Base-by-base conservation (phyloP, 1,284 basidiomycete genomes). In the Tylopilus orsonianus region DNA sequence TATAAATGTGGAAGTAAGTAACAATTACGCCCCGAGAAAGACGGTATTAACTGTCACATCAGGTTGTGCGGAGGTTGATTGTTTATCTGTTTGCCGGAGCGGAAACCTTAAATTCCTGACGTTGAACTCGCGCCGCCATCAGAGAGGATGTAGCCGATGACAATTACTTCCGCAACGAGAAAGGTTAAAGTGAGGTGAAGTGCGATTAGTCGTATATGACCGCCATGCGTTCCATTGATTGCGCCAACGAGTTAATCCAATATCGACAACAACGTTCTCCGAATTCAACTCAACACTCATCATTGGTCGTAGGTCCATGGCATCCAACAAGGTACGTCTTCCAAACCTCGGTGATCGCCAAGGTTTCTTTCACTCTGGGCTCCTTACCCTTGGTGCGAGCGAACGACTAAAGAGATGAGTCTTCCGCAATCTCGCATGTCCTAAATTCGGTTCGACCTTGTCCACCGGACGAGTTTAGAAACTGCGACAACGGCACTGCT, bases 401-500 rank as follows among this genome's bases (percentile, higher is more conserved):
- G 83, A 59, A 73, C 77, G 1, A 86, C 84, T 0, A 83, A 88
- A 49, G 85, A 87, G 60, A 85, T 83, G 60, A 52, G 78, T 61
- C 20, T 18, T n/a, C 1, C 2, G 4, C 13, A n/a, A 14, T 30
- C 18, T 35, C 22, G 1, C 18, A 2, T 19, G 20, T n/a, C 23
- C 10, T 22, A 10, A 8, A 23, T 19, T 27, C 2, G 13, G 32
- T 13, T 5, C 41, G 8, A 19, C n/a, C 20, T 12, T 18, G 10
- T 8, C 20, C 10, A 8, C 42, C 61, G 85, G 83, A 88, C 89
- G 83, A 84, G 86, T 2, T 71, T 93, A 49, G 90, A 93, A 66
- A 90, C 89, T 6, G 80, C 85, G 1, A 90, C 88, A 3, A 93
- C 93, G 60, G 90, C 90, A 0, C 75, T 93, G 18, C 78, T 93